Evolutionary conservation across 805 yeast species (phyloP).

Genomic region (Pichia cephalocereana): DNA sequence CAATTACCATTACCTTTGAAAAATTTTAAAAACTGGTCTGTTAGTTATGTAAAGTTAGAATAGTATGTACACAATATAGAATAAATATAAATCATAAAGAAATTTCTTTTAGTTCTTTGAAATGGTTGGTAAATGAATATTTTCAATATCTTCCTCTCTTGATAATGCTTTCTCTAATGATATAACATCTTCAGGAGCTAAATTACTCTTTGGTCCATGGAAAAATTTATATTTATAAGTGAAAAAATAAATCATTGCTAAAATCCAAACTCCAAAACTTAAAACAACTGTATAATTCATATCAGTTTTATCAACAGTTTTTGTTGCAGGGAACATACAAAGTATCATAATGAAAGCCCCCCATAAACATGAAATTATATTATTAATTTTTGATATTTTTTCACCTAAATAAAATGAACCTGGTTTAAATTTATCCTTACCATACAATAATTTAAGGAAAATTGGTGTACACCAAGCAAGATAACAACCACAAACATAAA

Average conservation of each 20-base stretch:
- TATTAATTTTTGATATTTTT: constrained; percentile 33
- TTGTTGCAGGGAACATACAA: constrained; percentile 46
- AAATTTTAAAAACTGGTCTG: constrained; percentile 22
- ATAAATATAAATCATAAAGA: no score
- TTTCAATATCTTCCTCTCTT: neutral
- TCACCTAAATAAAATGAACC: constrained; percentile 58
- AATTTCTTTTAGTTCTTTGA: neutral
- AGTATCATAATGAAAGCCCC: constrained; percentile 42
- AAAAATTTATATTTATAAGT: constrained; percentile 18
- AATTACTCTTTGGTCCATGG: constrained; percentile 22
- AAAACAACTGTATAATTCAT: constrained; percentile 31
- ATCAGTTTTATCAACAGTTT: constrained; percentile 26
- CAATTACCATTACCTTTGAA: constrained; percentile 27
- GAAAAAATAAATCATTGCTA: constrained; percentile 16
- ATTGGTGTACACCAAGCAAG: constrained; percentile 56
- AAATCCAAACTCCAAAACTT: constrained; percentile 24
- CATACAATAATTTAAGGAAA: constrained; percentile 38
- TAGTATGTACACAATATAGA: neutral
- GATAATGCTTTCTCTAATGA: neutral
- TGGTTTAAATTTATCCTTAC: constrained; percentile 41
- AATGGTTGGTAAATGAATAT: neutral
- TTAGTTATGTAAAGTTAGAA: constrained; percentile 16
- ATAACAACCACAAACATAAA: constrained; percentile 50
- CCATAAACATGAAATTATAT: constrained; percentile 38
- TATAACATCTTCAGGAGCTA: constrained; percentile 2